These are phyloP conservation scores for Scheffersomyces coipomensis DNA, from an alignment of 805 yeast genomes.

Conservation along the genomic window DNA sequence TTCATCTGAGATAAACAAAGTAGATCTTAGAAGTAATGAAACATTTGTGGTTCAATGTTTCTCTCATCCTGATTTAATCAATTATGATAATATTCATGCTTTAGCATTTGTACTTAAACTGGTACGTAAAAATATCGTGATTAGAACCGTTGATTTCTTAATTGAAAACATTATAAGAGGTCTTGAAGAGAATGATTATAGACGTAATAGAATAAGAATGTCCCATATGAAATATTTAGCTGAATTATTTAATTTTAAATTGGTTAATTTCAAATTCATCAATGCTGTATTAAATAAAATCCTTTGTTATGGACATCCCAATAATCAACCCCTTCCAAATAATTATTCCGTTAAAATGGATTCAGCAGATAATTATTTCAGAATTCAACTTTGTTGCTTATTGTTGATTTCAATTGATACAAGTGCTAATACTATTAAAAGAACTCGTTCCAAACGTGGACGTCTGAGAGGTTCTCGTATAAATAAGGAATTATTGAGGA, in stretches of 20 bases:
- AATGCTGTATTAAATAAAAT: constrained; percentile 55
- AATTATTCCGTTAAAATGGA: constrained; percentile 51
- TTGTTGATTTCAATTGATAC: constrained; percentile 16
- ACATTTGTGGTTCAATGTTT: constrained; percentile 39
- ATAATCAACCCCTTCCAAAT: constrained; percentile 53
- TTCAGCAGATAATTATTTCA: constrained; percentile 64
- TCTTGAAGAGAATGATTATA: constrained; percentile 61
- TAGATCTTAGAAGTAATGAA: constrained; percentile 46
- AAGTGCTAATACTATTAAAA: constrained; percentile 2
- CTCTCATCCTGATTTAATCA: constrained; percentile 59
- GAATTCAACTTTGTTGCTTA: constrained; percentile 53
- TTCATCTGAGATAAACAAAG: constrained; percentile 31
- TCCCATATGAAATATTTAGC: constrained; percentile 61
- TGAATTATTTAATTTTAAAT: constrained; percentile 49
- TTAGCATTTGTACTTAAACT: constrained; percentile 48
- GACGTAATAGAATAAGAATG: constrained; percentile 57
- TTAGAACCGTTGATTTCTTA: constrained; percentile 56
- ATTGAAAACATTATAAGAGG: constrained; percentile 66
- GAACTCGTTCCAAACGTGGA: constrained; percentile 3
- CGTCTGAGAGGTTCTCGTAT: background rate
- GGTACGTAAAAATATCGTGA: constrained; percentile 36
- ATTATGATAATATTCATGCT: constrained; percentile 51
- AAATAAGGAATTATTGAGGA: constrained; percentile 13
- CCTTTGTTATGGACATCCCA: constrained; percentile 63
- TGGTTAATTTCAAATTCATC: constrained; percentile 47